phyloP scores from a whole-genome alignment of 805 yeast genomes.

The Monosporozyma siamensis region DNA sequence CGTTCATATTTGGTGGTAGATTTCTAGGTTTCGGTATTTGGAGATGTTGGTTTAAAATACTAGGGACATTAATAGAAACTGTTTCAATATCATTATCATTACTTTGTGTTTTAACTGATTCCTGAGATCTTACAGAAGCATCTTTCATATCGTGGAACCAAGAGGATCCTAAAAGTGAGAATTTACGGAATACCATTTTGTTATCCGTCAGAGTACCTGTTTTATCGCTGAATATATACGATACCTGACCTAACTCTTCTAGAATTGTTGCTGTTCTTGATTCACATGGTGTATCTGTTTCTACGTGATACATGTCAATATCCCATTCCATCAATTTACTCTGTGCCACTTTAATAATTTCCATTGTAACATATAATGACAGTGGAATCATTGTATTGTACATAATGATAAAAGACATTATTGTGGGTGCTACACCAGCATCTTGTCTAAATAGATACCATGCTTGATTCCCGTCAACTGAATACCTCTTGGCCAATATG shows the following conservation, averaged over 20 bases:
- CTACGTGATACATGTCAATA: conserved; percentile 85
- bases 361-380: conserved; percentile 93
- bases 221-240: conserved; percentile 89
- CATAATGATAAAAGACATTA: conserved; percentile 96
- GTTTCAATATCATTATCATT: conserved; percentile 13
- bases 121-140: conserved; percentile 13
- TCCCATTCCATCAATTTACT: conserved; percentile 76
- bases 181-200: conserved; percentile 81
- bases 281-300: conserved; percentile 82
- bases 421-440: conserved; percentile 78
- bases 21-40: conserved; percentile 5
- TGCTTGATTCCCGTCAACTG: conserved; percentile 32
- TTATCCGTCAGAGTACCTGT: conserved; percentile 97
- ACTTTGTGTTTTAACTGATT: conserved; percentile 3
- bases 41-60: conserved; percentile 6
- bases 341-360: conserved; percentile 85
- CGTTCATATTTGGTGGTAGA: neutral
- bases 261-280: conserved; percentile 91
- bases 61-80: conserved; percentile 18
- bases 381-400: conserved; percentile 92
- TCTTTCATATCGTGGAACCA: conserved; percentile 74
- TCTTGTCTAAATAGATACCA: conserved; percentile 74
- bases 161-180: conserved; percentile 78
- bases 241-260: conserved; percentile 95
- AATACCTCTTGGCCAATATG: conserved; percentile 35